Evolutionary conservation across 2,329 filamentous ascomycete species (phyloP).

Genomic region (Dactylellina parvicollis): DNA sequence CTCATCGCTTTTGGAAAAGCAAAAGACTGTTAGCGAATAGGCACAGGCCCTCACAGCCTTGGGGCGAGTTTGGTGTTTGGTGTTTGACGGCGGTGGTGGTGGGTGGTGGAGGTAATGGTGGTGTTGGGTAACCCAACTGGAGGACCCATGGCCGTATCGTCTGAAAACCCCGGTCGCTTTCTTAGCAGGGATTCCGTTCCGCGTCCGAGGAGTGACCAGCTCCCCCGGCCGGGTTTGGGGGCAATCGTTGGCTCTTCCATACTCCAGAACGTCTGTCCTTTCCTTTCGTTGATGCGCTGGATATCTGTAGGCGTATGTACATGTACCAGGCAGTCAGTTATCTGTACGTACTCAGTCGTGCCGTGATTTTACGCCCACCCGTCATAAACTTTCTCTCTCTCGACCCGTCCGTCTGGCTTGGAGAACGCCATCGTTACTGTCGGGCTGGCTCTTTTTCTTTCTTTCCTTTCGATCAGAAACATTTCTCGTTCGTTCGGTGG

Average conservation of each 20-base stretch:
- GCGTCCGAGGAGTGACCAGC: slow-evolving; percentile 47
- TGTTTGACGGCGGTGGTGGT: no score
- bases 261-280: slow-evolving; percentile 24
- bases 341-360: not conserved
- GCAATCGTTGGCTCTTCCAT: slow-evolving; percentile 44
- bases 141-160: slow-evolving; percentile 47
- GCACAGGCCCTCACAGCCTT: slow-evolving; percentile 43
- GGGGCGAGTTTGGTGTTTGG: not conserved
- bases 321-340: slow-evolving; percentile 13
- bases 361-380: not conserved
- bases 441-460: not conserved
- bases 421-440: no score
- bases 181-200: slow-evolving; percentile 45
- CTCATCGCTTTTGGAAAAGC: slow-evolving; percentile 32
- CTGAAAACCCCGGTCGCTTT: slow-evolving; percentile 41
- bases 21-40: slow-evolving; percentile 33
- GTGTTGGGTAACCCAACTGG: slow-evolving; percentile 45
- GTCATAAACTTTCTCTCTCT: not conserved
- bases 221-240: slow-evolving; percentile 45
- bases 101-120: no score
- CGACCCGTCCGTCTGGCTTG: no score
- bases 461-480: not conserved
- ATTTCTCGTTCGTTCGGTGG: slow-evolving; percentile 14
- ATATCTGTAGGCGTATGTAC: slow-evolving; percentile 29
- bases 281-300: slow-evolving; percentile 42